Base-by-base conservation (phyloP, 345 rosid genomes). In the Salix koriyanagi region DNA sequence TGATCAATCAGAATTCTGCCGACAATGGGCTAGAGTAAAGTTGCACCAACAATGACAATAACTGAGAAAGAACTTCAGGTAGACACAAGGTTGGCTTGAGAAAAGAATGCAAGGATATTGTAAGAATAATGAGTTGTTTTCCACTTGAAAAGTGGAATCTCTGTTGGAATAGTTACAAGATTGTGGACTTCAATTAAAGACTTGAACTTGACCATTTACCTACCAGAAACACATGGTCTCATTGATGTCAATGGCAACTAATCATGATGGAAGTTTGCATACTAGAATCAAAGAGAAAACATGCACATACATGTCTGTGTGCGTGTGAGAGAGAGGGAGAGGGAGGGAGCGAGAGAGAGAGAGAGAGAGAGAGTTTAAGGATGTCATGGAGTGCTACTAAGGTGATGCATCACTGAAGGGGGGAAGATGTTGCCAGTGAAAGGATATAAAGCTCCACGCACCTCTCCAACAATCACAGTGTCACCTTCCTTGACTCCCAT, bases 401-500 rank as follows among this genome's bases (percentile, higher is more conserved):
- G 1, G 34, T 15, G 50, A 62, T 32, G 44, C 44, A 37, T 67
- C 65, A 39, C 15, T n/a, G 65, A 46, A 62, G 41, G 39, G 56
- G 41, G 65, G 41, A 70, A 34, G 7, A n/a, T 13, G 12, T 16
- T 7, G 42, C 32, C 14, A 41, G n/a, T 37, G 39, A 41, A 67
- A 69, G 60, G 25, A 44, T 65, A 58, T 50, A 71, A 50, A 19
- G 58, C 23, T 30, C 32, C 30, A 81, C 91, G 80, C 32, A 96
- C 99, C 92, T 92, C 97, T 85, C 98, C 98, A 48, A 93, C 86
- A 32, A 89, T 84, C 71, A 96, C 98, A 0, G 89, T 92, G 87
- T 93, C 97, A 39, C 99, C 99, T 88, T 93, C 98, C 86, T 92
- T 89, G 65, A 93, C 94, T 0, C 99, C 98, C 58, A 89, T 88